Evolutionary conservation across 768 basidiomycete genomes (phyloP).

Genomic region (Coprinellus micaceus): DNA sequence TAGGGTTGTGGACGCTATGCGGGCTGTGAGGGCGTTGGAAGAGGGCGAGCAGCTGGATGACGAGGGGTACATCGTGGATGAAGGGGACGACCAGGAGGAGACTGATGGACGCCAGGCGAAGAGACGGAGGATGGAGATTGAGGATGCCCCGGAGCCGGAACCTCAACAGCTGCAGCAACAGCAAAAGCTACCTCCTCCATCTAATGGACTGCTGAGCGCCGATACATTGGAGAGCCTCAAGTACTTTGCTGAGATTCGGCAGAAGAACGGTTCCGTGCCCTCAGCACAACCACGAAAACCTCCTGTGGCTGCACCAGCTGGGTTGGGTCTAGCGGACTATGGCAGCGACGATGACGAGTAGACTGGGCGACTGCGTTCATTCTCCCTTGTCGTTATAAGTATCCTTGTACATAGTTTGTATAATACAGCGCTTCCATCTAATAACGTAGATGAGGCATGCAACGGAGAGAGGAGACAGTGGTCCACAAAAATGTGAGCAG

Average conservation of each 20-base stretch:
- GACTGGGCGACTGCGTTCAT: background rate
- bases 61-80: slow-evolving; percentile 32
- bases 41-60: slow-evolving; percentile 60
- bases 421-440: background rate
- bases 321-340: slow-evolving; percentile 68
- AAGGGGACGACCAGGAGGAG: slow-evolving; percentile 28
- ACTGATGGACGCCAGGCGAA: slow-evolving; percentile 24
- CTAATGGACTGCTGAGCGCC: slow-evolving; percentile 65
- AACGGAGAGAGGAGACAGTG: background rate
- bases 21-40: slow-evolving; percentile 82
- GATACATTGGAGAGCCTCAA: slow-evolving; percentile 89
- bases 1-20: slow-evolving; percentile 84
- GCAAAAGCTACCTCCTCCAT: slow-evolving; percentile 26
- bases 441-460: background rate
- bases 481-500: background rate
- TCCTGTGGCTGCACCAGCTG: slow-evolving; percentile 24
- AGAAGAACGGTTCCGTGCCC: slow-evolving; percentile 49
- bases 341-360: slow-evolving; percentile 66
- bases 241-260: slow-evolving; percentile 86
- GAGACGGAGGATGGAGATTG: slow-evolving; percentile 31
- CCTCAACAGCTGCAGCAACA: slow-evolving; percentile 18
- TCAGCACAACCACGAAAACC: slow-evolving; percentile 25
- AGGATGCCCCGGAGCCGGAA: slow-evolving; percentile 33
- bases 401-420: background rate
- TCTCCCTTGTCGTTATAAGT: background rate